These are phyloP conservation scores for Barnettozyma wickerhamii DNA, from an alignment of 805 yeast genomes.

Conservation along the genomic window DNA sequence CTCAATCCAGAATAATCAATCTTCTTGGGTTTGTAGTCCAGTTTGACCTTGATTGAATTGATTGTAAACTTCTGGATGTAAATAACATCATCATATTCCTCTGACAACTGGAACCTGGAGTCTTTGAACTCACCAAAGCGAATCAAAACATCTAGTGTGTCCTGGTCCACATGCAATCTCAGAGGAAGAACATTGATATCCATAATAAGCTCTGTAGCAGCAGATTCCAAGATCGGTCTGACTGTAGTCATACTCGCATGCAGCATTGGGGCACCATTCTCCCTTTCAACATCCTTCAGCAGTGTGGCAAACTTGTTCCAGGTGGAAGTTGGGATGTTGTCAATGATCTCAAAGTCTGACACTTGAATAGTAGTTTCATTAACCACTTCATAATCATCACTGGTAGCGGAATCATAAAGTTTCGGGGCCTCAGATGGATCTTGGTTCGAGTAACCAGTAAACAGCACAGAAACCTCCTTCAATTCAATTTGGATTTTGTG, in stretches of 20 bases:
- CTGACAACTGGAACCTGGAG: conserved; percentile 55
- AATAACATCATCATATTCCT: conserved; percentile 54
- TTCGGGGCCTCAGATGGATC: conserved; percentile 35
- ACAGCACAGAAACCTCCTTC: conserved; percentile 45
- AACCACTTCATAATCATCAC: conserved; percentile 36
- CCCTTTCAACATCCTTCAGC: conserved; percentile 64
- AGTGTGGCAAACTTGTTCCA: conserved; percentile 84
- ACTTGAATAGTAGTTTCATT: conserved; percentile 46
- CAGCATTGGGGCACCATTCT: conserved; percentile 62
- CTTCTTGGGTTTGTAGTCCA: conserved; percentile 91
- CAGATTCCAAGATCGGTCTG: conserved; percentile 57
- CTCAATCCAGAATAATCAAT: conserved; percentile 79
- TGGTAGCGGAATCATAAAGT: background rate
- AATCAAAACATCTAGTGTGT: conserved; percentile 77
- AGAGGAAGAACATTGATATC: conserved; percentile 61
- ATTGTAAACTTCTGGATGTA: conserved; percentile 69
- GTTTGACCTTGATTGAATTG: conserved; percentile 52
- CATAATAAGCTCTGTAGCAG: conserved; percentile 65
- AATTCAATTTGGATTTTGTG: conserved; percentile 59
- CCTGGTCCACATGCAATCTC: conserved; percentile 87
- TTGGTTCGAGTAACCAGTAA: conserved; percentile 41
- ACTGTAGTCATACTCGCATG: conserved; percentile 49
- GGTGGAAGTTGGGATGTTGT: conserved; percentile 80
- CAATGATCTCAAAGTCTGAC: conserved; percentile 57
- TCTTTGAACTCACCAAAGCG: conserved; percentile 83